Base-by-base conservation (phyloP, 805 yeast species). In the Yamadazyma phyllophila region DNA sequence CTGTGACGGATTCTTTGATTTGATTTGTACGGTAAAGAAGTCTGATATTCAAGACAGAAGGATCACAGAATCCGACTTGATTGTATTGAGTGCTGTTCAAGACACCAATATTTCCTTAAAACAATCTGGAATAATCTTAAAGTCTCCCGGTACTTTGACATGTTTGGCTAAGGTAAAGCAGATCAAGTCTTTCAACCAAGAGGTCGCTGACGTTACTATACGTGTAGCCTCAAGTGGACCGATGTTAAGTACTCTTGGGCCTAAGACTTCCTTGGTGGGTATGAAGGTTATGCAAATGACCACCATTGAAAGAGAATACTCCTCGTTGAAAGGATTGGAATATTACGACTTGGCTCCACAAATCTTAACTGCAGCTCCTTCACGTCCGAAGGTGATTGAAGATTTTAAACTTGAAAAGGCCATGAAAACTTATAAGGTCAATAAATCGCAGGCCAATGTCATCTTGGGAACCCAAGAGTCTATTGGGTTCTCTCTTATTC, bases 291-390 rank as follows among this genome's bases (percentile, higher is more conserved):
- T 87, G 79, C 94, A 84, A 55, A 82, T 94, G 90, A 78, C 86
- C 0, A 92, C 99, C 0, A 78, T 91, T 12, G 99, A 94, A 62
- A 83, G 99, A 70, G 99, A 94, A 60, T 95, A 73, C 56, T 77
- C 91, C 0, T 85, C 99, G 0, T 66, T 95, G 53, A 80, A 76
- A 60, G 97, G 96, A 1, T 70, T 94, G 43, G 83, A 77, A 43
- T 90, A 85, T 60, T 95, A 90, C 58, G 95, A 89, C 57, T 66
- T 95, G 33, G 69, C 78, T n/a, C 72, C 78, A 14, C 74, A 78
- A 30, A 87, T 94, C 36, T 61, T 90, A 8, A 59, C 68, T 8
- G 97, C 95, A 0, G 62, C 65, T 36, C 90, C 96, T 0, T 69
- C 78, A 2, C 52, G 57, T 2, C 74, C 81, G 0, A 54, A 56